Evolutionary conservation across 2,329 filamentous ascomycete species (phyloP).

Genomic region (Periconia sp.): DNA sequence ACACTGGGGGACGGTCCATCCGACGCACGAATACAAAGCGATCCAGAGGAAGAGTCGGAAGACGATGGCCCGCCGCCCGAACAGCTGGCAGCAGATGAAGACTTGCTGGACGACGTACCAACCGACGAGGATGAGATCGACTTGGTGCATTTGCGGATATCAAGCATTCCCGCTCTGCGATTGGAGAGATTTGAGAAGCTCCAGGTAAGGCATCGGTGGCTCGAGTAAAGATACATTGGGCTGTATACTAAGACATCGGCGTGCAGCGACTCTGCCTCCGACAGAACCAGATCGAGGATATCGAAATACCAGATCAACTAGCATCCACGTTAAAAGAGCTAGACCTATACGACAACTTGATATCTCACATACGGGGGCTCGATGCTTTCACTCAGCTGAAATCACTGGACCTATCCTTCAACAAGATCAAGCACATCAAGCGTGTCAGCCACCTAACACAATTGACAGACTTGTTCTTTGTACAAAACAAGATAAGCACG

Average conservation of each 20-base stretch:
- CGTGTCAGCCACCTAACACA: slow-evolving; percentile 75
- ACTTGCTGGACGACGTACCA: slow-evolving; percentile 62
- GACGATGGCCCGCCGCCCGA: slow-evolving; percentile 32
- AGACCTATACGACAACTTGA: slow-evolving; percentile 95
- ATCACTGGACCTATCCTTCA: slow-evolving; percentile 90
- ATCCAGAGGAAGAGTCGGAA: slow-evolving; percentile 60
- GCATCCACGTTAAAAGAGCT: slow-evolving; percentile 74
- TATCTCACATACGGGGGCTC: slow-evolving; percentile 81
- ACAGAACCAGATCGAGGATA: slow-evolving; percentile 82
- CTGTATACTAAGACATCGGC: background rate
- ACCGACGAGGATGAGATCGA: slow-evolving; percentile 67
- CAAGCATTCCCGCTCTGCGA: slow-evolving; percentile 74
- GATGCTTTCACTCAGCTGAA: slow-evolving; percentile 76
- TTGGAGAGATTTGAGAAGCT: slow-evolving; percentile 81
- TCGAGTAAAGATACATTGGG: background rate
- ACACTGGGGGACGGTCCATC: slow-evolving; percentile 40
- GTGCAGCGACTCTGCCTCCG: slow-evolving; percentile 78
- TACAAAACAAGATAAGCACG: slow-evolving; percentile 87
- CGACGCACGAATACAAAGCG: slow-evolving; percentile 71
- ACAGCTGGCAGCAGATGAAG: slow-evolving; percentile 44
- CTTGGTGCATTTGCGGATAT: slow-evolving; percentile 82
- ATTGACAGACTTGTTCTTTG: slow-evolving; percentile 83
- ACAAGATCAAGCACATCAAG: slow-evolving; percentile 99
- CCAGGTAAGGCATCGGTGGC: slow-evolving; percentile 47
- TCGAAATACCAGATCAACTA: slow-evolving; percentile 71